A percentile compares a stretch with the other conserved stretches of the same genome.
These are phyloP conservation scores for Ceratobasidium papillatum DNA, from an alignment of 1,284 basidiomycete genomes.

Conservation along the genomic window DNA sequence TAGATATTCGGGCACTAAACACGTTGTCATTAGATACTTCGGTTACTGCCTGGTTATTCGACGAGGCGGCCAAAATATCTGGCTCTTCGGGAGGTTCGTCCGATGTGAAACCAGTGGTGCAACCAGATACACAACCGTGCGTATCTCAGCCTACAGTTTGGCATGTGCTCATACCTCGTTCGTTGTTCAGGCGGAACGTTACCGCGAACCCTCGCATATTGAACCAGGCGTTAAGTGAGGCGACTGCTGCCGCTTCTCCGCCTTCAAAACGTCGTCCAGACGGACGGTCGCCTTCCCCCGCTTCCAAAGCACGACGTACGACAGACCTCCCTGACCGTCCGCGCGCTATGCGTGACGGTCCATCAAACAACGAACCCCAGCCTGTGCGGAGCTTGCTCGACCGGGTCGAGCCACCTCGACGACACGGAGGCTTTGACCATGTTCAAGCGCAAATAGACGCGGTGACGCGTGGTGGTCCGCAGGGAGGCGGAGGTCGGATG, in stretches of 20 bases:
- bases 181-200: background rate
- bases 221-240: slow-evolving; percentile 48
- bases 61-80: slow-evolving; percentile 68
- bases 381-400: slow-evolving; percentile 67
- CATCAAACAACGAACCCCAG: slow-evolving; percentile 53
- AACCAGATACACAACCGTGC: slow-evolving; percentile 23
- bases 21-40: slow-evolving; percentile 62
- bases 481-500: slow-evolving; percentile 17
- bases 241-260: slow-evolving; percentile 44
- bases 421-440: slow-evolving; percentile 50
- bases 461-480: slow-evolving; percentile 58
- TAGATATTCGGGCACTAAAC: slow-evolving; percentile 24
- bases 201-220: slow-evolving; percentile 29
- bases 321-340: slow-evolving; percentile 77
- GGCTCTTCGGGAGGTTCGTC: slow-evolving; percentile 3
- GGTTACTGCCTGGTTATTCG: slow-evolving; percentile 87
- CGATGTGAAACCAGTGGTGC: background rate
- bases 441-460: slow-evolving; percentile 81
- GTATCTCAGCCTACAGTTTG: background rate
- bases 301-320: slow-evolving; percentile 66
- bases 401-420: slow-evolving; percentile 62
- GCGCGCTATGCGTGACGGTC: slow-evolving; percentile 75
- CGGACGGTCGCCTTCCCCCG: slow-evolving; percentile 77
- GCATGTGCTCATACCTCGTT: background rate
- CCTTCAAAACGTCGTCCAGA: slow-evolving; percentile 72